Percentiles rank a stretch among this genome's conserved stretches.
phyloP scores from a whole-genome alignment of 2,329 filamentous ascomycete genomes.

The Davidsoniella virescens region DNA sequence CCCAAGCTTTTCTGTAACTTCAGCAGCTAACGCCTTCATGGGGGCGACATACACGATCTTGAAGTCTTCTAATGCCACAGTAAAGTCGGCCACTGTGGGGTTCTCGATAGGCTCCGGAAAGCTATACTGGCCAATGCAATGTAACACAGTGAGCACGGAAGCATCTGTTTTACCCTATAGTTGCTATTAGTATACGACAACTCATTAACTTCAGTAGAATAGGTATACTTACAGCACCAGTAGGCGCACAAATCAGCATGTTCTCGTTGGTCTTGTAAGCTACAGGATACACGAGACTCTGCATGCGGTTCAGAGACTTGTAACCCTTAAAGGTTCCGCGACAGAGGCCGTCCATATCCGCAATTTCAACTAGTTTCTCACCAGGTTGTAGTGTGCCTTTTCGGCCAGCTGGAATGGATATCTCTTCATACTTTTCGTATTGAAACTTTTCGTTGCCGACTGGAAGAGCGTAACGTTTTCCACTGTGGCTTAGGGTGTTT shows the following conservation, averaged over 20 bases:
- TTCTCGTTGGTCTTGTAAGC: slow-evolving; percentile 95
- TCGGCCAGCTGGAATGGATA: slow-evolving; percentile 65
- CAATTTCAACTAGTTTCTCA: slow-evolving; percentile 62
- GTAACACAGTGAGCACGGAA: slow-evolving; percentile 89
- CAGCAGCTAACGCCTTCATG: slow-evolving; percentile 95
- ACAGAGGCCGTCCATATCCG: slow-evolving; percentile 76
- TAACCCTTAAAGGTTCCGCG: slow-evolving; percentile 87
- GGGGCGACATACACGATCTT: slow-evolving; percentile 98
- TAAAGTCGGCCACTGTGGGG: slow-evolving; percentile 58
- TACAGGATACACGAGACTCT: slow-evolving; percentile 87
- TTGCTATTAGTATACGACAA: background rate
- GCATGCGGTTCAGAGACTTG: slow-evolving; percentile 89
- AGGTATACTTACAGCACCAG: slow-evolving; percentile 53
- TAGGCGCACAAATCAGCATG: slow-evolving; percentile 96
- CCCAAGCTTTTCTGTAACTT: slow-evolving; percentile 87
- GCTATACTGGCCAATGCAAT: slow-evolving; percentile 74
- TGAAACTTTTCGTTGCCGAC: slow-evolving; percentile 56
- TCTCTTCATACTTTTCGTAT: slow-evolving; percentile 71
- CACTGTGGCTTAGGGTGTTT: slow-evolving; percentile 65
- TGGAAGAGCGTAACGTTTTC: slow-evolving; percentile 71
- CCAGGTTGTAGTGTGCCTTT: slow-evolving; percentile 58
- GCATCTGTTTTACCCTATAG: slow-evolving; percentile 86
- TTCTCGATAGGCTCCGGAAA: slow-evolving; percentile 65
- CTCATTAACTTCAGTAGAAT: background rate
- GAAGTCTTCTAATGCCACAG: slow-evolving; percentile 73